Base-by-base conservation (phyloP, 306 rosid species). In the Carpinus fangiana region DNA sequence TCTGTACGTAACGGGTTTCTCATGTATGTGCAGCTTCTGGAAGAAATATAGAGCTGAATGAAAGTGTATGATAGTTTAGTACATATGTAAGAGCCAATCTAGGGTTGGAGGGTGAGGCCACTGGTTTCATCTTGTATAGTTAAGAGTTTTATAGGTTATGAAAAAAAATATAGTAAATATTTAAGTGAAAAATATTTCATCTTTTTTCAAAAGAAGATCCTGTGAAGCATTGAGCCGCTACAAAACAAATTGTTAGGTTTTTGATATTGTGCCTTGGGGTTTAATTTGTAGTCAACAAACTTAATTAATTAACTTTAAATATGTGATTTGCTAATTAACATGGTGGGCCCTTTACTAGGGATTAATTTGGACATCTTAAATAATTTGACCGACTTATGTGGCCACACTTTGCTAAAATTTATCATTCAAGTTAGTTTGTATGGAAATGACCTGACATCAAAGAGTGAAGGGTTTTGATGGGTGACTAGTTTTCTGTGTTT, bases 21-120 rank as follows among this genome's bases (percentile, higher is more conserved):
- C n/a, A 73, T 71, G 50, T 36, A 47, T 61, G 20, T 73, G 47
- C 67, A 69, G 26, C 43, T 73, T 81, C 34, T 36, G 14, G 62
- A 74, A 36, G 21, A 55, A 64, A 64, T 36, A 64, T n/a, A n/a
- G 17, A 64, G 12, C 47, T 1, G 2, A 31, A 64, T 36, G 47
- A 34, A 34, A 64, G 36, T 34, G 14, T 7, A 64, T 14, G 47
- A 17, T 18, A 3, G 23, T 34, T 64, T 34, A 17, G 70, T 16
- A 3, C 34, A 64, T 36, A 64, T 36, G 7, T 28, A 13, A 11
- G 47, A 64, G 70, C 47, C 47, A 34, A 31, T 64, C 0, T 2
- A 16, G 21, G 10, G 10, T 64, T 12, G 47, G 20, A 31, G 47
- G 45, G 4, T 64, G 47, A 64, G 45, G 20, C 16, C 70, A 64